These are phyloP conservation scores for Vavraia culicis DNA, from an alignment of 371 early-diverging fungal genomes.

Conservation along the genomic window DNA sequence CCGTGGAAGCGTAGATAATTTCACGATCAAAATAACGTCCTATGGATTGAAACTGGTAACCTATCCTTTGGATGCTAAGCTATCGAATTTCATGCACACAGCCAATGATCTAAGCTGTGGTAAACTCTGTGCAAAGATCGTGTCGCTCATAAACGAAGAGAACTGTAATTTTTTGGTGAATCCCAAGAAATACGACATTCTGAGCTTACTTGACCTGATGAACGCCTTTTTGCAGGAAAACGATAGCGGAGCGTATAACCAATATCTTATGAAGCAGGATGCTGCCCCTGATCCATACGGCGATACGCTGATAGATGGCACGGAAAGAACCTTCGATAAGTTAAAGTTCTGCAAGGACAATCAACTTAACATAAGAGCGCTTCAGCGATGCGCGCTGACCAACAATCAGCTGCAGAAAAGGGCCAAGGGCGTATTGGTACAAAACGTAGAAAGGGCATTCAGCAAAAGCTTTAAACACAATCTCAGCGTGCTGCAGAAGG, in stretches of 20 bases:
- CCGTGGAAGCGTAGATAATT: neutral
- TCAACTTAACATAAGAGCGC: slow-evolving; percentile 10
- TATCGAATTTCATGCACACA: slow-evolving; percentile 23
- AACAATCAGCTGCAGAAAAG: slow-evolving; percentile 13
- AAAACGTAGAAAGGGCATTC: slow-evolving; percentile 19
- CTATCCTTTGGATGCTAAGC: slow-evolving; percentile 30
- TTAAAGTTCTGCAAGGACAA: slow-evolving; percentile 17
- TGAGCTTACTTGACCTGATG: slow-evolving; percentile 1
- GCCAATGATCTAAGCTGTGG: slow-evolving; percentile 4
- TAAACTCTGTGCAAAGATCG: slow-evolving; percentile 13
- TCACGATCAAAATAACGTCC: slow-evolving; percentile 20
- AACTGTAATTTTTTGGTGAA: slow-evolving; percentile 32
- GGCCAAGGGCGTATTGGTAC: slow-evolving; percentile 10
- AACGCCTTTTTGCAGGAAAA: slow-evolving; percentile 10
- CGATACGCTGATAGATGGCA: slow-evolving; percentile 5
- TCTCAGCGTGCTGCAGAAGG: slow-evolving; percentile 17
- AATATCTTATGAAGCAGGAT: neutral
- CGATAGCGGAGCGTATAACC: neutral
- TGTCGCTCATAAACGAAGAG: slow-evolving; percentile 28
- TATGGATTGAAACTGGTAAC: slow-evolving; percentile 24
- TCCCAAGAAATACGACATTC: neutral
- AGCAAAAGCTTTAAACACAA: slow-evolving; percentile 31
- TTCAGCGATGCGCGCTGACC: slow-evolving; percentile 16
- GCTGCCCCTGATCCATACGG: neutral
- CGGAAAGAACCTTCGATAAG: too few species aligned